Evolutionary conservation across 805 yeast genomes (phyloP), one percentile per base, ranked within the genome.

Genomic region (Wickerhamomyces sydowiorum): DNA sequence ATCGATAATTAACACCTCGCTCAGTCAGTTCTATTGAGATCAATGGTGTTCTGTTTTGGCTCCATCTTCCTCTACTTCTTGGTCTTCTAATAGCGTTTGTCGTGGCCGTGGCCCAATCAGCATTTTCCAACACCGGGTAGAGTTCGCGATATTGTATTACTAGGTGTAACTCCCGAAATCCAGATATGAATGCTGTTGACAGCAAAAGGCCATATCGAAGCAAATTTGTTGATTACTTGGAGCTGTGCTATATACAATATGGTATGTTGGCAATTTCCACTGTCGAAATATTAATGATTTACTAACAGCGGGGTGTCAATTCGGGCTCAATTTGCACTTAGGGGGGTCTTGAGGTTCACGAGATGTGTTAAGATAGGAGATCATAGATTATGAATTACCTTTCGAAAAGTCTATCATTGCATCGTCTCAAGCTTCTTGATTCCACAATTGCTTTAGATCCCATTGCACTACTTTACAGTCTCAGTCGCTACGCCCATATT

Each of bases 401-500:
- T n/a, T n/a, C n/a, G n/a, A n/a, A n/a, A n/a, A n/a, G n/a, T n/a
- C n/a, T n/a, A n/a, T n/a, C n/a, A n/a, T n/a, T n/a, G n/a, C n/a
- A n/a, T n/a, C n/a, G n/a, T n/a, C n/a, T n/a, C n/a, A n/a, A n/a
- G n/a, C n/a, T n/a, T n/a, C n/a, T n/a, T n/a, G n/a, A n/a, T n/a
- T n/a, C n/a, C n/a, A n/a, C n/a, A n/a, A n/a, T n/a, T n/a, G n/a
- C n/a, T n/a, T n/a, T n/a, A n/a, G 20, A 34, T 15, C 37, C n/a
- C 19, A 22, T 34, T 18, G 20, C 25, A 34, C 19, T 6, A 20
- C 13, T n/a, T 37, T 18, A 20, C 52, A 86, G 99, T 91, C 98
- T 13, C 99, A 93, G 78, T 91, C 99, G 3, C 76, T 93, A 46
- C 87, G 91, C 57, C 99, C 99, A 45, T 93, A 93, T 57, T 75